Evolutionary conservation across 2,329 filamentous ascomycete species (phyloP), one percentile per base, ranked within the genome.

Genomic region (Pseudocercospora vitis): DNA sequence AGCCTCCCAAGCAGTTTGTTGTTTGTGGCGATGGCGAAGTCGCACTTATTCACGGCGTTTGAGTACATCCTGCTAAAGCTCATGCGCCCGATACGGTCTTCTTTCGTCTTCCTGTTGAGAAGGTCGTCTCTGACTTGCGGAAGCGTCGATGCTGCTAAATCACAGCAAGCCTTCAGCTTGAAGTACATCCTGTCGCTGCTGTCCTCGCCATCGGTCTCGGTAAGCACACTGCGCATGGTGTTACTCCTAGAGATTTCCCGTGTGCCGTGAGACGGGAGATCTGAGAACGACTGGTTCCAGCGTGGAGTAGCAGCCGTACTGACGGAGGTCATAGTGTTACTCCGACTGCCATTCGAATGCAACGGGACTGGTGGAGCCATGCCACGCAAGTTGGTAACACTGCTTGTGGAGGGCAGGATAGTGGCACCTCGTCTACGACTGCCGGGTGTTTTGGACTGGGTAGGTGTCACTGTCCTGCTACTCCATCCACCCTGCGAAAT

Each of bases 171-270:
- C 40, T 86, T 84, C 19, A 96, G 76, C 40, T 87, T 87, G 28
- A 90, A 68, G 73, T 89, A 95, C 18, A 96, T 89, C 57, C 79
- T 83, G 58, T 95, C 91, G 61, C 96, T 96, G 23, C 85, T 81
- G 63, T 95, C 90, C 58, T 95, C 89, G 59, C 90, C 87, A 42
- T 82, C 80, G 46, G 85, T 82, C 47, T 90, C 87, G 7, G 75
- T 79, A 39, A 82, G 74, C 42, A 77, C 78, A 37, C 79, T 78
- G 35, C 80, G 76, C 74, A 50, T 77, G 70, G 72, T 76, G 48
- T 73, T 74, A 19, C 71, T 76, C 23, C 74, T 71, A 14, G 71
- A 74, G 52, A 63, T 71, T 14, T 26, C 40, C 19, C 40, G 40
- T 59, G 69, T 73, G 52, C 59, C 54, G 18, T 57, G 39, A 2